Evolutionary conservation across 441 rosid species (phyloP), one percentile per base, ranked within the genome.

Genomic region (Erodium trifolium): DNA sequence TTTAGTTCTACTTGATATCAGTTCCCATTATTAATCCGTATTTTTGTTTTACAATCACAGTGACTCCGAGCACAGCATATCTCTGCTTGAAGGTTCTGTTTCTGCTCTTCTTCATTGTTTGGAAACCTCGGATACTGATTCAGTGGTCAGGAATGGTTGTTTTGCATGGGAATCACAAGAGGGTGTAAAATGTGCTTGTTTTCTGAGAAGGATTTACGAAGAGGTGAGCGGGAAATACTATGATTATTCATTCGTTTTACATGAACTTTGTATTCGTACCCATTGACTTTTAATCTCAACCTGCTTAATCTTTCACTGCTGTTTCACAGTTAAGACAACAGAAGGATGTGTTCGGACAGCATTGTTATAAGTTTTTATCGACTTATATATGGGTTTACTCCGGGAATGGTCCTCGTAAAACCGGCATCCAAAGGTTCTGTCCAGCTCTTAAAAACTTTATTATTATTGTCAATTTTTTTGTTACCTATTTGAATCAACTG

Each of bases 121-220:
- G 83, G 98, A 90, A 88, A 83, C 81, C 0, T 84, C 77, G 72
- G 82, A 82, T 69, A 64, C 73, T 51, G 77, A 73, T 69, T 71
- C 55, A n/a, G 69, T 49, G 66, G 72, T 71, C 64, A 73, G 69
- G 67, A 83, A 77, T 72, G 76, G 88, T 19, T 68, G 49, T 70
- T 82, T 82, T 74, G 77, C 82, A 23, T 82, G 85, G 91, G 80
- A 81, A 70, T 80, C 81, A 65, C 77, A 79, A 78, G 97, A 86
- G 78, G 88, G 87, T 49, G 84, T 85, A 66, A 84, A 81, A 79
- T 88, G 97, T 67, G 98, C 98, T 35, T 75, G 83, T 78, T 86
- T 80, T 72, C 84, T 90, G n/a, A 86, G 97, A 69, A 90, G 99
- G 79, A 88, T 92, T 71, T 92, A 90, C 60, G 97, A 94, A 85